These are phyloP conservation scores for Cercis canadensis DNA, from an alignment of 306 rosid species.

Conservation along the genomic window DNA sequence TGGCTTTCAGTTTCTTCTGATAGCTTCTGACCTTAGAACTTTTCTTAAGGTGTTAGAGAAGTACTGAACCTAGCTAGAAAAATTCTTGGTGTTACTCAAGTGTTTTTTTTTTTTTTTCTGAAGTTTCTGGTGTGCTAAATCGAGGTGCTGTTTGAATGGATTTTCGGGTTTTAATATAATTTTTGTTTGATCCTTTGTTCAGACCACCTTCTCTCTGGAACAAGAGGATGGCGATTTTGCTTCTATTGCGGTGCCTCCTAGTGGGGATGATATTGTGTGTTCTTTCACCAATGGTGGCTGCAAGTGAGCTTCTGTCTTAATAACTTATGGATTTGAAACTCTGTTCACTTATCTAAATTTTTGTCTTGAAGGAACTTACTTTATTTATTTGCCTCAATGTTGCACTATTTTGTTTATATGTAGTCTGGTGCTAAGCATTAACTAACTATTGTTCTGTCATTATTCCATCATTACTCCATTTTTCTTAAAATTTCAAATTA, in stretches of 20 bases:
- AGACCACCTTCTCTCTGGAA: constrained; percentile 80
- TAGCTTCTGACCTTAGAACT: not conserved
- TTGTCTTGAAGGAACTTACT: too few species aligned
- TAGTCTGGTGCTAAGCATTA: not conserved
- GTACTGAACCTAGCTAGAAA: too few species aligned
- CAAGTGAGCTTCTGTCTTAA: constrained; percentile 68
- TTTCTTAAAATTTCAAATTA: not conserved
- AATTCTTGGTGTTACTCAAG: constrained; percentile 1
- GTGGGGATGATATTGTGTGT: constrained; percentile 81
- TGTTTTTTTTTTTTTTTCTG: not conserved
- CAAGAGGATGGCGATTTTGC: constrained; percentile 83
- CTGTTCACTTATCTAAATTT: constrained; percentile 8
- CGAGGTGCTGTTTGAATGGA: constrained; percentile 14
- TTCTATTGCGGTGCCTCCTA: constrained; percentile 82
- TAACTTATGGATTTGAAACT: not conserved
- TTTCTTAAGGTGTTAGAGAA: not conserved
- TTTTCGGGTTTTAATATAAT: constrained; percentile 23
- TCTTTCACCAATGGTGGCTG: constrained; percentile 83
- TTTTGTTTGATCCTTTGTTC: constrained; percentile 28
- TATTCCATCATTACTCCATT: not conserved
- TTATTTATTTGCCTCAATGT: constrained; percentile 14
- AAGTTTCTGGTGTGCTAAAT: constrained; percentile 11
- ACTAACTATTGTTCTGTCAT: too few species aligned
- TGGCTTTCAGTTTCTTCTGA: not conserved
- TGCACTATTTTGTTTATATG: not conserved